phyloP scores from a whole-genome alignment of 176 grass and related monocot species.

The Pontederia paniculata region DNA sequence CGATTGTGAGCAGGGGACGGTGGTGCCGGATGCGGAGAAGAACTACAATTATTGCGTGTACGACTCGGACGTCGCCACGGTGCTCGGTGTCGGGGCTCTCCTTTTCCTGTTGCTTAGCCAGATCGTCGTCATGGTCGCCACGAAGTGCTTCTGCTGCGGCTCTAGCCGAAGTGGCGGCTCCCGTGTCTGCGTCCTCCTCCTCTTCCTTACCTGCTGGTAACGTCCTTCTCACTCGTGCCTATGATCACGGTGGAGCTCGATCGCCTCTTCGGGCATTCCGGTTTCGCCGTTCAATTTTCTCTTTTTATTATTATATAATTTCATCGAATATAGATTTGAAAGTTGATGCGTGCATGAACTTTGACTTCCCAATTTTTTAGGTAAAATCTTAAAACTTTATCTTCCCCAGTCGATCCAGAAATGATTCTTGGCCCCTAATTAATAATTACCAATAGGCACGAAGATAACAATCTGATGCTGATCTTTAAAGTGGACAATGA shows the following conservation, averaged over 20 bases:
- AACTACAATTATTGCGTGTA: conserved; percentile 45
- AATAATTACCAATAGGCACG: too few relatives aligned
- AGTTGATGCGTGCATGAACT: background rate
- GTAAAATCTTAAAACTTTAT: too few relatives aligned
- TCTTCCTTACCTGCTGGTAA: conserved; percentile 20
- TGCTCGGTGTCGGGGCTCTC: conserved; percentile 54
- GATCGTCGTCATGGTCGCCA: conserved; percentile 35
- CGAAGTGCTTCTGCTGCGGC: conserved; percentile 87
- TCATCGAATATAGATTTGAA: background rate
- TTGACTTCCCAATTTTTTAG: too few relatives aligned
- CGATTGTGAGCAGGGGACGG: conserved; percentile 17
- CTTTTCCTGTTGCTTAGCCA: conserved; percentile 47
- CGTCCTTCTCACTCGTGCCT: too few relatives aligned
- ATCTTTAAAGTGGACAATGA: too few relatives aligned
- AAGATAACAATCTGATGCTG: too few relatives aligned
- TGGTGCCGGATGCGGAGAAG: background rate
- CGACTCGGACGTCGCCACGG: conserved; percentile 55
- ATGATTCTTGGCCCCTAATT: too few relatives aligned
- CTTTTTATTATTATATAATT: background rate
- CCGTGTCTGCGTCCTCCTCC: conserved; percentile 48
- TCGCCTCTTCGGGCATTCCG: too few relatives aligned
- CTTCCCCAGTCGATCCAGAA: too few relatives aligned
- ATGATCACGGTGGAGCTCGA: too few relatives aligned
- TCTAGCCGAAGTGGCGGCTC: conserved; percentile 31
- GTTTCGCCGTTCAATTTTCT: too few relatives aligned